These are phyloP conservation scores for Candida sakaeoensis DNA, from an alignment of 805 yeast species.

Conservation along the genomic window DNA sequence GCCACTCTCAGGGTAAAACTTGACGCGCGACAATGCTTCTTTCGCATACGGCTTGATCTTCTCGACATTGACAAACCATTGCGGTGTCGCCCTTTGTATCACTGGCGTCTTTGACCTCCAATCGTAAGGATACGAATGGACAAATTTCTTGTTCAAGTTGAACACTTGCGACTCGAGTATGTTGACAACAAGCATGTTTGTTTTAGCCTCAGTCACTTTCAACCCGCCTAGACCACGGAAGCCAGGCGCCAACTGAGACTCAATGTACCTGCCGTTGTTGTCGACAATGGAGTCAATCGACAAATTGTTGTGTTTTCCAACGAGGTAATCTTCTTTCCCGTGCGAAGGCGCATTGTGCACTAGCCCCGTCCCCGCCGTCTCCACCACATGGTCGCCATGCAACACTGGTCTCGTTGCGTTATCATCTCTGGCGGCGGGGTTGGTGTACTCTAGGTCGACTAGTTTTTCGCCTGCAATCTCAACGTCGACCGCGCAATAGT, in stretches of 20 bases:
- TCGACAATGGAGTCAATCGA: slow-evolving; percentile 76
- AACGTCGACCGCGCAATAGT: slow-evolving; percentile 10
- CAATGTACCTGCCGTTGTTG: slow-evolving; percentile 61
- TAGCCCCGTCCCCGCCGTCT: slow-evolving; percentile 84
- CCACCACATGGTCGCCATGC: slow-evolving; percentile 79
- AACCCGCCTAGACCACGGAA: slow-evolving; percentile 46
- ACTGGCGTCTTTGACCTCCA: slow-evolving; percentile 97
- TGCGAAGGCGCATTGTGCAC: slow-evolving; percentile 99
- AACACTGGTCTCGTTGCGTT: slow-evolving; percentile 52
- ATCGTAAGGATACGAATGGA: slow-evolving; percentile 91
- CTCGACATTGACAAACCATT: slow-evolving; percentile 90
- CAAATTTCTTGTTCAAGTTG: slow-evolving; percentile 46
- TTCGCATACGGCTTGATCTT: slow-evolving; percentile 63
- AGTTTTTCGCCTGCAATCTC: slow-evolving; percentile 22
- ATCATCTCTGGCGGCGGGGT: slow-evolving; percentile 10
- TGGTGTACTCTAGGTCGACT: slow-evolving; percentile 37
- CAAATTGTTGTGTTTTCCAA: slow-evolving; percentile 57
- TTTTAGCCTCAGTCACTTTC: slow-evolving; percentile 23
- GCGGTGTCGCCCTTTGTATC: slow-evolving; percentile 92
- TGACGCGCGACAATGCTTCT: slow-evolving; percentile 55
- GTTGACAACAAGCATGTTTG: slow-evolving; percentile 50
- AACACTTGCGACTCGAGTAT: slow-evolving; percentile 47
- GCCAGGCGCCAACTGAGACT: slow-evolving; percentile 45
- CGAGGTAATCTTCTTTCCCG: slow-evolving; percentile 86
- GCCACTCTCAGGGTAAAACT: slow-evolving; percentile 74